Evolutionary conservation across 2,329 filamentous ascomycete genomes (phyloP).

Genomic region (Aspergillus japonicus): DNA sequence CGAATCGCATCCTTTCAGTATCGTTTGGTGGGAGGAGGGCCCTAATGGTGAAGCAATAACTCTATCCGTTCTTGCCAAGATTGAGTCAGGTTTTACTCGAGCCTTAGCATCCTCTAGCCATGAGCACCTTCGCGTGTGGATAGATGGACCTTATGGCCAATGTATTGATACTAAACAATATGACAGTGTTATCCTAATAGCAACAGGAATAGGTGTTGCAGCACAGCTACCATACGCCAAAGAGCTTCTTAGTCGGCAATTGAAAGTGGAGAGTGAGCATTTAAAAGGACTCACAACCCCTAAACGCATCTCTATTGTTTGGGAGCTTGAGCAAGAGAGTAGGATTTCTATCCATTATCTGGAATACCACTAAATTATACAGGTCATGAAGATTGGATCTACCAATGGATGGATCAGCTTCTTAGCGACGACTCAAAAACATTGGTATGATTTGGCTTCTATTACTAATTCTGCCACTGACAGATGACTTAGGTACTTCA

Average conservation of each 20-base stretch:
- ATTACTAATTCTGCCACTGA: too few species aligned
- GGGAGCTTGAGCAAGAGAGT: conserved; percentile 2
- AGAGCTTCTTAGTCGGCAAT: background rate
- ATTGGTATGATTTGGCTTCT: background rate
- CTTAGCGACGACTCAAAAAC: background rate
- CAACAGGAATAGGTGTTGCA: too few species aligned
- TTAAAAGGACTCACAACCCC: too few species aligned
- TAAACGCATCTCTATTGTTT: background rate
- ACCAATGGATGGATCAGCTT: conserved; percentile 7
- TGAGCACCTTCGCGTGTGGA: background rate
- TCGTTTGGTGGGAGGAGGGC: conserved; percentile 9
- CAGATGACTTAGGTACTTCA: background rate
- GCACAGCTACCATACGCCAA: background rate
- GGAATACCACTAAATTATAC: background rate
- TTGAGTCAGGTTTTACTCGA: conserved; percentile 4
- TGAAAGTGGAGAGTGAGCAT: background rate
- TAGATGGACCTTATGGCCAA: conserved; percentile 2
- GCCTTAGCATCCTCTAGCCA: background rate
- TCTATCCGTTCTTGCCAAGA: conserved; percentile 2
- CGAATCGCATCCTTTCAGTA: conserved; percentile 13
- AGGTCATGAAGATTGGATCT: conserved; percentile 12
- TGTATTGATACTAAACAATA: background rate
- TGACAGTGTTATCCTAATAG: too few species aligned
- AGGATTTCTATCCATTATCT: background rate
- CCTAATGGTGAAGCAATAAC: conserved; percentile 6